Evolutionary conservation across 2,329 filamentous ascomycete genomes (phyloP).

Genomic region (Coniosporium tulheliwenetii): DNA sequence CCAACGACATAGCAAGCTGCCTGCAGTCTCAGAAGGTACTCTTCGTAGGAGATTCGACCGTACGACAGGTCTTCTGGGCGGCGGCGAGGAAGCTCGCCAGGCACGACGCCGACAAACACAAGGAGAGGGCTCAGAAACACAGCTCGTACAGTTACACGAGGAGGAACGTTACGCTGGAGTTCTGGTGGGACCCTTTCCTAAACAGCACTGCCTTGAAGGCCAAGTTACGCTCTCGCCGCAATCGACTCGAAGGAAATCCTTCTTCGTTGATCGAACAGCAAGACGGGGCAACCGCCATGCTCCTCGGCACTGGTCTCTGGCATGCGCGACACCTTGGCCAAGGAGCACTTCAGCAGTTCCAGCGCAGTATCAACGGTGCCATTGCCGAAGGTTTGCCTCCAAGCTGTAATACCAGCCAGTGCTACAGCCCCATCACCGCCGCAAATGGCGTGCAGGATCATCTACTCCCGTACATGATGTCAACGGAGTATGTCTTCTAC

Average conservation of each 20-base stretch:
- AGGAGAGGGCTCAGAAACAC: slow-evolving; percentile 25
- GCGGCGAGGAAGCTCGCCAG: slow-evolving; percentile 33
- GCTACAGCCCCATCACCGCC: no score
- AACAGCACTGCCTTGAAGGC: slow-evolving; percentile 31
- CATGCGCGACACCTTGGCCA: slow-evolving; percentile 35
- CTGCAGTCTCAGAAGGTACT: slow-evolving; percentile 36
- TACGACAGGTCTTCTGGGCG: slow-evolving; percentile 46
- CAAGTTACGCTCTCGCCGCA: slow-evolving; percentile 15
- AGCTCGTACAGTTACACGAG: slow-evolving; percentile 28
- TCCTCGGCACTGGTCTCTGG: slow-evolving; percentile 41
- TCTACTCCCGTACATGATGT: slow-evolving; percentile 37
- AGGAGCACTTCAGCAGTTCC: slow-evolving; percentile 29
- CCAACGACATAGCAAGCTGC: slow-evolving; percentile 37
- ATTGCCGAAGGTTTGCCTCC: slow-evolving; percentile 7
- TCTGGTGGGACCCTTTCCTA: slow-evolving; percentile 48
- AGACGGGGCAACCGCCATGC: slow-evolving; percentile 25
- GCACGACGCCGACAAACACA: slow-evolving; percentile 18
- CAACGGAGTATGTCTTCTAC: slow-evolving; percentile 40
- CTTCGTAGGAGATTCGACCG: slow-evolving; percentile 45
- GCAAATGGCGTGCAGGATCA: no score
- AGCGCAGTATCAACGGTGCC: slow-evolving; percentile 29
- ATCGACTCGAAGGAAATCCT: no score
- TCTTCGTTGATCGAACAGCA: no score
- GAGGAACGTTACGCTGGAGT: slow-evolving; percentile 33
- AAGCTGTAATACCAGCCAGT: no score